A percentile compares a stretch with the other conserved stretches of the same genome.
Evolutionary conservation across 495 filamentous ascomycete genomes (phyloP).

Genomic region (Neurospora tetraspora): DNA sequence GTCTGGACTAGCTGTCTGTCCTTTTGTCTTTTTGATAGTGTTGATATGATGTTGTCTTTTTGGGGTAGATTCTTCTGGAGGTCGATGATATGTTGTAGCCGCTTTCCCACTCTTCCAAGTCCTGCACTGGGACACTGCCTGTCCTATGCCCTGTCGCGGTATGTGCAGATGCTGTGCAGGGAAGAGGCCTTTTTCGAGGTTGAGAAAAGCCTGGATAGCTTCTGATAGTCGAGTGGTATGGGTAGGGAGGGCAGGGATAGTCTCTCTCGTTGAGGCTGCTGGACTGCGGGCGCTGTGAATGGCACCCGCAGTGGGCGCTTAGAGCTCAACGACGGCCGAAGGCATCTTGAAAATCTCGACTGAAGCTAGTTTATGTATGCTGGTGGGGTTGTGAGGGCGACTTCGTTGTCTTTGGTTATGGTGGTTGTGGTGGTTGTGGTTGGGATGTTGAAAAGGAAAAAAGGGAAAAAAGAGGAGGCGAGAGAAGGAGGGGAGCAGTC

Average conservation of each 20-base stretch:
- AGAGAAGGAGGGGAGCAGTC: slow-evolving; percentile 11
- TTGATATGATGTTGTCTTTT: background rate
- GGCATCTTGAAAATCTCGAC: slow-evolving; percentile 70
- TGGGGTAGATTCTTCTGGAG: background rate
- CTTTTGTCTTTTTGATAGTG: background rate
- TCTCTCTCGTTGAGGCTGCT: slow-evolving; percentile 72
- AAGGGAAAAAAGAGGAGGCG: slow-evolving; percentile 17
- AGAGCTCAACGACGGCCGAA: slow-evolving; percentile 90
- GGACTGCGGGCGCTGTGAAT: slow-evolving; percentile 51
- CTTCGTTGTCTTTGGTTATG: slow-evolving; percentile 53
- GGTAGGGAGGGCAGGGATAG: background rate
- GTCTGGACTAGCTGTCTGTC: background rate
- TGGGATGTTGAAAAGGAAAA: slow-evolving; percentile 13
- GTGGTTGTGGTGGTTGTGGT: slow-evolving; percentile 10
- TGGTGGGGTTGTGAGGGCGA: slow-evolving; percentile 41
- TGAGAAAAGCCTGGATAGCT: background rate
- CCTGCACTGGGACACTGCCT: background rate
- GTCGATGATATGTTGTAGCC: background rate
- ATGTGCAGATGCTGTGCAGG: background rate
- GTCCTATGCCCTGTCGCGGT: background rate
- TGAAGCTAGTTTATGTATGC: slow-evolving; percentile 46
- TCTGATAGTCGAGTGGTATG: background rate
- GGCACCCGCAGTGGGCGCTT: slow-evolving; percentile 75
- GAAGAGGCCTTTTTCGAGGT: background rate
- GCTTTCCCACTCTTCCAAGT: background rate